Conservation (phyloP, 2,329 filamentous ascomycete genomes). For the Intubia oerlemansii region DNA sequence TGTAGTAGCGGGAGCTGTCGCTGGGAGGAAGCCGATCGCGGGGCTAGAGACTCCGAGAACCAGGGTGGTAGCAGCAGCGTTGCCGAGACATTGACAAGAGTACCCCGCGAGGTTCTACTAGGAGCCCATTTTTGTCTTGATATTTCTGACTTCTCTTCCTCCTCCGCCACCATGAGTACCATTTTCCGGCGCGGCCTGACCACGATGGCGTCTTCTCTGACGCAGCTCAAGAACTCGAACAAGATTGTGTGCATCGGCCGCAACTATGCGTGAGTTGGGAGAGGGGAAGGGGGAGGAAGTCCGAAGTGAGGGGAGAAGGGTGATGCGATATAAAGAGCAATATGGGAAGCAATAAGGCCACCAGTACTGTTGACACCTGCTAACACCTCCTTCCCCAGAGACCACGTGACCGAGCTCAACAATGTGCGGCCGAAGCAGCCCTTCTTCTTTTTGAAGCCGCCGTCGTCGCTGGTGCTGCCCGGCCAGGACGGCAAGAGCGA, state of each 20-base stretch:
- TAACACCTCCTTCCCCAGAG: conserved; percentile 26
- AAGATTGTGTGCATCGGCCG: conserved; percentile 73
- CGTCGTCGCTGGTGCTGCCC: conserved; percentile 66
- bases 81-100: no score
- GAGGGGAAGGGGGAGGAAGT: no score
- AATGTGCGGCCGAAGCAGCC: conserved; percentile 77
- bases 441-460: conserved; percentile 97
- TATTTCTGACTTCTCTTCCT: not conserved
- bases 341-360: no score
- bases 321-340: not conserved
- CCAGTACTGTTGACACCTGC: conserved; percentile 1
- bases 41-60: not conserved
- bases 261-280: conserved; percentile 81
- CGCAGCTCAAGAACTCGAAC: conserved; percentile 23
- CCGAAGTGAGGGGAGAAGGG: no score
- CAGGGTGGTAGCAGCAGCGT: not conserved
- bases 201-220: conserved; percentile 16
- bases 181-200: conserved; percentile 12
- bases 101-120: no score
- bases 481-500: conserved; percentile 38
- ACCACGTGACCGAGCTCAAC: conserved; percentile 84
- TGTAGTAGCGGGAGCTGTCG: no score
- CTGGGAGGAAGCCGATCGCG: not conserved
- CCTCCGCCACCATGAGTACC: not conserved
- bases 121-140: not conserved